Evolutionary conservation across 352 stramenopile genomes (phyloP).

Genomic region (Pythium coloratum): DNA sequence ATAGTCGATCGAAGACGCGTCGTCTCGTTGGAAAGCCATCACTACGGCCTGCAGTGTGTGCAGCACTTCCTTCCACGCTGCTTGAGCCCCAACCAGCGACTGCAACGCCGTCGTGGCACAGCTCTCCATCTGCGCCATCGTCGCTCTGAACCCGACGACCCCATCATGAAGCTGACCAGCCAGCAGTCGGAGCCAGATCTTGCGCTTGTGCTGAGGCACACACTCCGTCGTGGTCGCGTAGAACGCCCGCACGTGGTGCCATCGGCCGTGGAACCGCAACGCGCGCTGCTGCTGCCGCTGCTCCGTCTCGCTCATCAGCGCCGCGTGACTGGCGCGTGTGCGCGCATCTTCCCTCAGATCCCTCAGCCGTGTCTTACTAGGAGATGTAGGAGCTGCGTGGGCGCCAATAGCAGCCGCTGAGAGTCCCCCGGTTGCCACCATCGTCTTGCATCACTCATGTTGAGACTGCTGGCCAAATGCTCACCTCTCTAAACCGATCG

Average conservation of each 20-base stretch:
- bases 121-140: constrained; percentile 42
- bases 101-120: constrained; percentile 33
- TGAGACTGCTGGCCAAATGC: background rate
- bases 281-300: constrained; percentile 37
- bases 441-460: background rate
- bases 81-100: constrained; percentile 1
- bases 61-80: constrained; percentile 22
- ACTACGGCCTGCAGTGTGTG: constrained; percentile 31
- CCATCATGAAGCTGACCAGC: constrained; percentile 18
- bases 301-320: constrained; percentile 25
- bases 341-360: constrained; percentile 38
- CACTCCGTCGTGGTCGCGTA: constrained; percentile 44
- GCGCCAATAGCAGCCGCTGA: background rate
- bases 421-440: background rate
- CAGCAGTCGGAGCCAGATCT: constrained; percentile 23
- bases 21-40: constrained; percentile 33
- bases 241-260: constrained; percentile 44
- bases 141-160: constrained; percentile 21
- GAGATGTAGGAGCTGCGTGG: constrained; percentile 8
- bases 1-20: constrained; percentile 34
- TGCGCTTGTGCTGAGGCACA: constrained; percentile 14
- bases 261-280: constrained; percentile 43
- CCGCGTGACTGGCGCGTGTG: constrained; percentile 22
- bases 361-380: constrained; percentile 33
- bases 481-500: constrained; percentile 21